These are phyloP conservation scores for Sarocladium kiliense DNA, from an alignment of 2,329 filamentous ascomycete species.

Conservation along the genomic window DNA sequence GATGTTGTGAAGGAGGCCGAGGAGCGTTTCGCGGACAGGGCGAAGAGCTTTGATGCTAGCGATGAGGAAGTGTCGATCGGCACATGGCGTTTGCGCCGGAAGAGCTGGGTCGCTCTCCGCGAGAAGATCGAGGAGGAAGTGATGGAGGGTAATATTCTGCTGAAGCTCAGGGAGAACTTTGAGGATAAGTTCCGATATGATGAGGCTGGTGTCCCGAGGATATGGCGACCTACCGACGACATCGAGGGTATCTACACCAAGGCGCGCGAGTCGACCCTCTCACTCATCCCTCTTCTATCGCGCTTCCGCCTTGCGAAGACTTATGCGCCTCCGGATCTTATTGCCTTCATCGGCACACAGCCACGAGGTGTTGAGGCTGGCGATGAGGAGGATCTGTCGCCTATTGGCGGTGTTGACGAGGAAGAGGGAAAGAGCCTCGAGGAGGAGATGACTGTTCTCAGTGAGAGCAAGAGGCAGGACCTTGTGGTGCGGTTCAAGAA, in stretches of 20 bases:
- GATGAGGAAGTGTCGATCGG: conserved; percentile 88
- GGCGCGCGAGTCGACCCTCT: conserved; percentile 86
- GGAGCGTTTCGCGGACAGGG: conserved; percentile 76
- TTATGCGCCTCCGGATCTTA: conserved; percentile 72
- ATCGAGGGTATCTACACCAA: conserved; percentile 94
- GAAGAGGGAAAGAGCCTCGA: conserved; percentile 91
- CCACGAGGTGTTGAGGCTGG: conserved; percentile 70
- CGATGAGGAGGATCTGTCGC: conserved; percentile 83
- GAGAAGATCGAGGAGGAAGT: conserved; percentile 95
- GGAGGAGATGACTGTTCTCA: conserved; percentile 93
- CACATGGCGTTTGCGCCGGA: conserved; percentile 85
- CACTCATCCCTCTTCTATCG: conserved; percentile 82
- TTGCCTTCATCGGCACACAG: conserved; percentile 74
- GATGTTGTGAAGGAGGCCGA: conserved; percentile 82
- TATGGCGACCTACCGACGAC: conserved; percentile 95
- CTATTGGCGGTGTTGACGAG: conserved; percentile 91
- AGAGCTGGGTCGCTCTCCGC: conserved; percentile 88
- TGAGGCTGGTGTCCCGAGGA: conserved; percentile 85
- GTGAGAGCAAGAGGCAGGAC: conserved; percentile 85
- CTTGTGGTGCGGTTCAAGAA: conserved; percentile 96
- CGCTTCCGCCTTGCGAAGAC: conserved; percentile 75
- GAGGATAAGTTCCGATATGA: conserved; percentile 99
- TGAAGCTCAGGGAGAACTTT: conserved; percentile 97
- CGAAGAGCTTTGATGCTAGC: conserved; percentile 89
- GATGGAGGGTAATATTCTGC: conserved; percentile 91